Evolutionary conservation across 208 protist genomes (phyloP).

Genomic region (Leishmania lainsoni): DNA sequence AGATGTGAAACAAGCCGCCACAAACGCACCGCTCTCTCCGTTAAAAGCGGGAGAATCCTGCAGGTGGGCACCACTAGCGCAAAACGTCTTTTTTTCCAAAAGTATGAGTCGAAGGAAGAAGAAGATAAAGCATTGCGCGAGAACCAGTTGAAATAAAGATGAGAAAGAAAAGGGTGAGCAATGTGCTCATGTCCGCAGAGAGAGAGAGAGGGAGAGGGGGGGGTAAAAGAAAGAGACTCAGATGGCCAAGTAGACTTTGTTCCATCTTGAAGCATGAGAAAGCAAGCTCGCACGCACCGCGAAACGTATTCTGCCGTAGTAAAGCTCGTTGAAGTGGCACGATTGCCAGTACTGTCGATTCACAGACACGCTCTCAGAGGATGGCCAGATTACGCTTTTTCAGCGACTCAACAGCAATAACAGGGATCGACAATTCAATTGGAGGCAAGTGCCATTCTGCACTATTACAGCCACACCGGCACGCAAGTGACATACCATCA

Average conservation of each 20-base stretch:
- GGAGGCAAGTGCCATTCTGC: neutral
- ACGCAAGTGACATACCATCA: neutral
- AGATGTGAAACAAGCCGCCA: neutral
- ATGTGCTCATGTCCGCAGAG: neutral
- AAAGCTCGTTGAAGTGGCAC: neutral
- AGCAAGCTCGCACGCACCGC: neutral
- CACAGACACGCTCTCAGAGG: neutral
- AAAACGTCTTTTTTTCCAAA: neutral
- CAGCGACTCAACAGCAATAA: neutral
- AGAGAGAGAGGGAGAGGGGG: conserved; percentile 7
- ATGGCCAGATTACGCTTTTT: neutral
- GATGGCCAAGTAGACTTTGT: neutral
- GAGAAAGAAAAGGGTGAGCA: neutral
- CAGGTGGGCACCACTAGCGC: neutral
- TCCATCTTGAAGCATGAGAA: neutral
- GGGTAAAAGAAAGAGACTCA: neutral
- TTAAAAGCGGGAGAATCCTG: neutral
- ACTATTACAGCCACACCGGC: neutral
- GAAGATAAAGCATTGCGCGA: neutral
- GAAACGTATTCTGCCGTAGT: neutral
- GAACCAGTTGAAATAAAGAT: neutral
- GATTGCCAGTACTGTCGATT: neutral
- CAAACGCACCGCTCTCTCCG: neutral
- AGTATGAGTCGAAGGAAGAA: neutral
- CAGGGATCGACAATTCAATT: neutral